Evolutionary conservation across 305 asterid species (phyloP).

Genomic region (Nicotiana rustica): DNA sequence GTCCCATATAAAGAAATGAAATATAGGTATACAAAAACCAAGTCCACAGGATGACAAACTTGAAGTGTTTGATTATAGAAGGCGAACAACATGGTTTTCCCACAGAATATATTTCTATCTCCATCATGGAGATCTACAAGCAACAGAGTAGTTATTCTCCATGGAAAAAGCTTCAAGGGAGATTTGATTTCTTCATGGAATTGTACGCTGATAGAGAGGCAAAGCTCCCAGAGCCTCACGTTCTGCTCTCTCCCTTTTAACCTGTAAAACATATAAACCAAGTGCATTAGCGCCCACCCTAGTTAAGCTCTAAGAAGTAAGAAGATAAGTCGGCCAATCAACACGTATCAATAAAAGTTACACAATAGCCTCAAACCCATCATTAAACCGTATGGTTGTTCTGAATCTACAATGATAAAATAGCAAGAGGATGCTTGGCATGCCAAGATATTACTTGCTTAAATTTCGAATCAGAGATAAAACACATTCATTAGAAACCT

Average conservation of each 20-base stretch:
- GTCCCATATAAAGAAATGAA: slow-evolving; percentile 26
- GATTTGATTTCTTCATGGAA: slow-evolving; percentile 56
- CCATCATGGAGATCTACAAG: slow-evolving; percentile 27
- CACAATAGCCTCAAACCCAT: background rate
- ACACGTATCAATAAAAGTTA: background rate
- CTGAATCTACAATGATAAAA: slow-evolving; percentile 15
- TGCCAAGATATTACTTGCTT: background rate
- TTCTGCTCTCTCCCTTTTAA: slow-evolving; percentile 80
- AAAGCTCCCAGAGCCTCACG: slow-evolving; percentile 79
- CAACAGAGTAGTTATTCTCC: slow-evolving; percentile 31
- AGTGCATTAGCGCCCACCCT: background rate
- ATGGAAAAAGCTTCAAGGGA: slow-evolving; percentile 15
- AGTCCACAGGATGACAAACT: slow-evolving; percentile 31
- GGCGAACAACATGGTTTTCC: slow-evolving; percentile 22
- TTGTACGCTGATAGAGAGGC: slow-evolving; percentile 83
- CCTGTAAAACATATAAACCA: slow-evolving; percentile 45
- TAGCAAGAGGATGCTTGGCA: background rate
- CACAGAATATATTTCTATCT: background rate
- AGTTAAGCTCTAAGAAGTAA: background rate
- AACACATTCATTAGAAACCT: background rate
- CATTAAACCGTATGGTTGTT: background rate
- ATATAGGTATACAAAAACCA: slow-evolving; percentile 16
- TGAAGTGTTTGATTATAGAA: slow-evolving; percentile 9
- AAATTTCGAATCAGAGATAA: background rate
- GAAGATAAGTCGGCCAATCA: background rate